Evolutionary conservation across 768 basidiomycete genomes (phyloP).

Genomic region (Strobilomyces echinocephalus): DNA sequence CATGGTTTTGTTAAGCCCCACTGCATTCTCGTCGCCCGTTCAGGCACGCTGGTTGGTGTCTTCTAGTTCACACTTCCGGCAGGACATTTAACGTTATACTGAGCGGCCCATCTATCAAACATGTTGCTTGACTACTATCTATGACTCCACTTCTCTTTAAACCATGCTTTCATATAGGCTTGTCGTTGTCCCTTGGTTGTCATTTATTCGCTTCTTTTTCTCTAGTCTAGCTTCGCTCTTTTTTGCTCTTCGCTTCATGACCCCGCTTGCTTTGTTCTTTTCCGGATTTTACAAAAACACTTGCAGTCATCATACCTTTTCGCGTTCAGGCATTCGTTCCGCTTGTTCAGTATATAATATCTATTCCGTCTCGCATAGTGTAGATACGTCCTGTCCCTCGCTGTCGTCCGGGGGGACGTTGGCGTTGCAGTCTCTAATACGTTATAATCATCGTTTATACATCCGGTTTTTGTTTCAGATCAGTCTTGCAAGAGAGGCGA

Average conservation of each 20-base stretch:
- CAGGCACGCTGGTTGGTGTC: slow-evolving; percentile 11
- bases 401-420: neutral
- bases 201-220: slow-evolving; percentile 25
- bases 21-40: slow-evolving; percentile 15
- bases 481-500: neutral
- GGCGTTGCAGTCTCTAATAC: slow-evolving; percentile 30
- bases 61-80: slow-evolving; percentile 11
- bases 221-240: slow-evolving; percentile 6
- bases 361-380: slow-evolving; percentile 25
- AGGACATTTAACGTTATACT: slow-evolving; percentile 28
- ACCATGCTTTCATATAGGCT: slow-evolving; percentile 26
- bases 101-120: slow-evolving; percentile 17
- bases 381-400: slow-evolving; percentile 19
- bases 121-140: slow-evolving; percentile 29
- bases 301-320: slow-evolving; percentile 16
- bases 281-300: slow-evolving; percentile 13
- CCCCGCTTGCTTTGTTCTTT: slow-evolving; percentile 1
- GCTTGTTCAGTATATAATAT: slow-evolving; percentile 29
- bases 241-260: neutral
- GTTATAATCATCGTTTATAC: slow-evolving; percentile 35
- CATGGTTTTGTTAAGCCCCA: slow-evolving; percentile 21
- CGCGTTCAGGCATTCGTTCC: slow-evolving; percentile 20
- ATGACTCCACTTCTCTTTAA: slow-evolving; percentile 11
- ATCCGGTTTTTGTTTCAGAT: neutral
- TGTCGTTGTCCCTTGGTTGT: slow-evolving; percentile 19